Evolutionary conservation across 2,329 filamentous ascomycete species (phyloP).

Genomic region (Malbranchea cinnamomea): DNA sequence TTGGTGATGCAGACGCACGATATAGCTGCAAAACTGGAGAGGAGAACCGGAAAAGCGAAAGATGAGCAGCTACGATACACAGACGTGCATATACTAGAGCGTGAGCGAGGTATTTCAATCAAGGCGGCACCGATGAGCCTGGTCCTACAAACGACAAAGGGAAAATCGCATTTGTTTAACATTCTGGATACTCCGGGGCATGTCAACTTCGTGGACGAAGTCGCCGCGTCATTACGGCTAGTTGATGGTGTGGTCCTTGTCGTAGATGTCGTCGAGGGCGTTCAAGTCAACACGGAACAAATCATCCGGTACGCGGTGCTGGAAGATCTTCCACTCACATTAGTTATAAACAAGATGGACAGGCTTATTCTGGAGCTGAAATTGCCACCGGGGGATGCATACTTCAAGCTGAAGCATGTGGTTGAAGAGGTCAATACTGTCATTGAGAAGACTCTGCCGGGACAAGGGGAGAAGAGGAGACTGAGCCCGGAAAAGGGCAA

Average conservation of each 20-base stretch:
- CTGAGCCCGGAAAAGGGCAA: constrained; percentile 95
- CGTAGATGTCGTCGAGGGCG: constrained; percentile 94
- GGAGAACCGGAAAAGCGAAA: constrained; percentile 61
- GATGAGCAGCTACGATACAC: constrained; percentile 93
- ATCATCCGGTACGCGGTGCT: constrained; percentile 92
- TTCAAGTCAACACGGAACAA: constrained; percentile 95
- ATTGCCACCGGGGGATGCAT: constrained; percentile 84
- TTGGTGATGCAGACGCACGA: constrained; percentile 91
- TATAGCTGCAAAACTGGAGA: constrained; percentile 61
- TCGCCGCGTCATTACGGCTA: constrained; percentile 71
- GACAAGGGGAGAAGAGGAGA: constrained; percentile 61
- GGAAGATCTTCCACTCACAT: constrained; percentile 72
- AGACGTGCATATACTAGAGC: constrained; percentile 76
- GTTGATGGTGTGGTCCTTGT: constrained; percentile 87
- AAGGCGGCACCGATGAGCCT: constrained; percentile 92
- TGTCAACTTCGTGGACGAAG: constrained; percentile 96
- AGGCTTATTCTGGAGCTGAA: constrained; percentile 87
- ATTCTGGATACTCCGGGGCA: constrained; percentile 93
- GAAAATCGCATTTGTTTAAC: constrained; percentile 91
- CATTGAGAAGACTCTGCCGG: constrained; percentile 76
- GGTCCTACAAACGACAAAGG: constrained; percentile 71
- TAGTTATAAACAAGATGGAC: constrained; percentile 97
- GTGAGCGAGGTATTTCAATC: constrained; percentile 77
- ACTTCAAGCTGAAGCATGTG: constrained; percentile 98
- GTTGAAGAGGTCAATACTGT: constrained; percentile 94